phyloP scores from a whole-genome alignment of 108 stramenopile genomes.

The Conticribra weissflogii region DNA sequence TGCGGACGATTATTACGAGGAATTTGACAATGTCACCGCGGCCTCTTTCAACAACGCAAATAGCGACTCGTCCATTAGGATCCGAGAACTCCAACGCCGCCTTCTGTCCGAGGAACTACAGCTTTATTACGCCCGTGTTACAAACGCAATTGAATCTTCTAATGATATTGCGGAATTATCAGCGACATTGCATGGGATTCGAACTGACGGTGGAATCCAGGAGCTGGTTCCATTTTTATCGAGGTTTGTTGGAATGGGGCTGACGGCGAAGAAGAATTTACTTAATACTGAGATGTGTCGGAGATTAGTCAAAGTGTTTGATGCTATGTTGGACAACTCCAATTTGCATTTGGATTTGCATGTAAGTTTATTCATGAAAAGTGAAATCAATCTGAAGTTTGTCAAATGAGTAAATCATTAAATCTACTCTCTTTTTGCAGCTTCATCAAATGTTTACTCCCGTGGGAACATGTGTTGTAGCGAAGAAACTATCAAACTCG shows the following conservation, averaged over 20 bases:
- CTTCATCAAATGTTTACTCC: slow-evolving; percentile 83
- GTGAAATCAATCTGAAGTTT: no score
- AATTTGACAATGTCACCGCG: neutral
- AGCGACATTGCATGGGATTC: slow-evolving; percentile 42
- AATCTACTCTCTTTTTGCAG: neutral
- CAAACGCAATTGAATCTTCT: slow-evolving; percentile 62
- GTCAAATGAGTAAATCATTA: no score
- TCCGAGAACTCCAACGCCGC: slow-evolving; percentile 74
- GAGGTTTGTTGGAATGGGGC: slow-evolving; percentile 59
- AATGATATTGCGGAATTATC: slow-evolving; percentile 23
- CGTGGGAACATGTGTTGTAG: slow-evolving; percentile 81
- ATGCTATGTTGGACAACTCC: slow-evolving; percentile 71
- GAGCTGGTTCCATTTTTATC: slow-evolving; percentile 85
- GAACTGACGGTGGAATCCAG: slow-evolving; percentile 69
- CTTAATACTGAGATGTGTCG: slow-evolving; percentile 66
- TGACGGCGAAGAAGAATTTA: slow-evolving; percentile 60
- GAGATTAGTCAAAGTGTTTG: slow-evolving; percentile 64
- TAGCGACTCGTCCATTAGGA: slow-evolving; percentile 43
- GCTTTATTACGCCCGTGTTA: slow-evolving; percentile 77
- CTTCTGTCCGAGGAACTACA: slow-evolving; percentile 84
- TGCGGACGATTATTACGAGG: neutral
- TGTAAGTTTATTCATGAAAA: no score
- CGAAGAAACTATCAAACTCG: slow-evolving; percentile 58
- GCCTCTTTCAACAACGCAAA: neutral
- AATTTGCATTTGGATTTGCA: slow-evolving; percentile 85